Base-by-base conservation (phyloP, 1,139 yeast species). In the Saccharomycopsis hybrid region DNA sequence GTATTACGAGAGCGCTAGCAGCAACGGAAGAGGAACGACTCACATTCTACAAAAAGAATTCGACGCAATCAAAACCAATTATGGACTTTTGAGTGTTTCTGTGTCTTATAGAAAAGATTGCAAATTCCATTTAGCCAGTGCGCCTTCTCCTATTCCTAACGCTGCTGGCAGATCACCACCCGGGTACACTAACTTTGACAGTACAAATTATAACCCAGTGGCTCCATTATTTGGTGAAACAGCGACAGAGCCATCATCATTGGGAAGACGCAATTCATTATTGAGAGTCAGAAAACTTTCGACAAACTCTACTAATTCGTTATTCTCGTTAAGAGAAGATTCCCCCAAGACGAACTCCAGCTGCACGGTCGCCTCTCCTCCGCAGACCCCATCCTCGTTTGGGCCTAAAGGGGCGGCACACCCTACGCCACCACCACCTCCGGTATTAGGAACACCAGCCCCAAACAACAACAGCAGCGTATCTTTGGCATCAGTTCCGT, bases 31-130 rank as follows among this genome's bases (percentile, higher is more conserved):
- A 31, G 39, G 7, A 5, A 5, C 39, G 7, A 11, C 13, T 9
- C 47, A 43, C 29, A 45, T 40, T 13, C 4, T n/a, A 8, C 8
- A 13, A 41, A 24, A 39, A n/a, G 47, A 36, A 5, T 41, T 48
- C 31, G 38, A 32, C n/a, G 39, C 40, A 3, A 31, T 48, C 11
- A 25, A n/a, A 5, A 48, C 47, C 8, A 28, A 31, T 3, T 37
- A 37, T n/a, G 50, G 50, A 3, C n/a, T 28, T n/a, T 30, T 44
- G 1, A 27, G 38, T 9, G 31, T 38, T 25, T 33, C 33, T 24
- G 41, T 37, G 27, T 38, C 50, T 13, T 50, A 46, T 18, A 37
- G 53, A 18, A 46, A 46, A 32, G 47, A 50, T 31, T 43, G 50
- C 30, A 33, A 40, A 7, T 50, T 50, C 29, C 42, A 39, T 8